A percentile compares a stretch with the other conserved stretches of the same genome.
Conservation (phyloP, 306 rosid species). For the Luffa aegyptiaca region DNA sequence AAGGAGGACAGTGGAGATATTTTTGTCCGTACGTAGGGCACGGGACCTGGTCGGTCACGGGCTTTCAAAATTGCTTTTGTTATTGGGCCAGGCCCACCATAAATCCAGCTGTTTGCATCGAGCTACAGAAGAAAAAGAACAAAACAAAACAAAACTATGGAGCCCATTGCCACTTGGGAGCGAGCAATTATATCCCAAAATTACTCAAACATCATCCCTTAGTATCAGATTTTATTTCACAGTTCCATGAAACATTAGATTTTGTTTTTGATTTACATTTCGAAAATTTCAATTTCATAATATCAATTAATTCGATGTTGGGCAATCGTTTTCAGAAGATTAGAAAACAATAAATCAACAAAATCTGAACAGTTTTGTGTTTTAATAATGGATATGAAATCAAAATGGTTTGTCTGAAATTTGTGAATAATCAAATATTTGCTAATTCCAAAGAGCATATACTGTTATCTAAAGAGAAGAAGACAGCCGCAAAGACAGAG, state of each 20-base stretch:
- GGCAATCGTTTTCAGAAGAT: not conserved
- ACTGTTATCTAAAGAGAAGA: not conserved
- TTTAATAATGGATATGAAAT: not conserved
- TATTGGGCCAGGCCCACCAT: conserved; percentile 12
- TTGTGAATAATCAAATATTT: not conserved
- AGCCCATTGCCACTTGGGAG: not conserved
- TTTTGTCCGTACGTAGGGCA: conserved; percentile 27
- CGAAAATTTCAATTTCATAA: not conserved
- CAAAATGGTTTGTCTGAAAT: not conserved
- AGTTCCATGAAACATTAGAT: not conserved
- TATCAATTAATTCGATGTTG: not conserved
- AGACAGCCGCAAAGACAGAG: not conserved
- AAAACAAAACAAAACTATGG: not conserved
- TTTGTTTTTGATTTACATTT: not conserved
- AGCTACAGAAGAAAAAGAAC: not conserved
- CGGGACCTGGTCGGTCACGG: conserved; percentile 74
- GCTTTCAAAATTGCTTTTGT: conserved; percentile 5
- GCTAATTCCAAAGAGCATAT: not conserved
- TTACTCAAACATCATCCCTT: not conserved
- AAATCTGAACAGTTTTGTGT: no score
- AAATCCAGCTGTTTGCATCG: not conserved
- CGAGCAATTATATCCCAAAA: not conserved
- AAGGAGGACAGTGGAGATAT: not conserved
- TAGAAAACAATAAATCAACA: no score
- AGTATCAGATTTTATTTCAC: not conserved